Evolutionary conservation across 1,139 yeast genomes (phyloP), one percentile per base, ranked within the genome.

Genomic region (Pichia sp.): DNA sequence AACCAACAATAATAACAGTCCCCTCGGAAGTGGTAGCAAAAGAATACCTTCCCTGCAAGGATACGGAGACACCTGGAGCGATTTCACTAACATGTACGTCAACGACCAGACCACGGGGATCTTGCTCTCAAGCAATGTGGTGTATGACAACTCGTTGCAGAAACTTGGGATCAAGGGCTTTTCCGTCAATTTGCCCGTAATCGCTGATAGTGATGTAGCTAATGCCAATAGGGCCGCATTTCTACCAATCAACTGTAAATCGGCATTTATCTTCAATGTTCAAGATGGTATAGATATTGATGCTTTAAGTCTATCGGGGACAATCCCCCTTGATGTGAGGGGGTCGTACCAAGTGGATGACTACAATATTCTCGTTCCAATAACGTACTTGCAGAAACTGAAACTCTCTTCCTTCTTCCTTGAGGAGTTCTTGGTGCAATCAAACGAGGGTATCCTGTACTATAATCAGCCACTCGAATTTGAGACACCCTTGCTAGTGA

Each of bases 401-500:
- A 33, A 33, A 12, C 26, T 36, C 6, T 18, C 27, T 6, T 16
- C 26, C 6, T 11, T 28, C 10, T 22, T 13, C 10, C 11, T 33
- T 8, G 29, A 22, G 12, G 25, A 30, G 6, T 26, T 21, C 19
- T 22, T 33, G 13, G 4, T 21, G 18, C 33, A 34, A 22, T 15
- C 24, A 8, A 29, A 21, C 4, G 18, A 32, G n/a, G 40, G 38
- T 3, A 24, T 42, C 13, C 19, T 55, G 16, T 41, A 46, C 35
- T 48, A 54, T 38, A 42, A 60, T 34, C 35, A 53, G 33, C 32
- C 43, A 23, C 35, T 34, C 41, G 52, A 32, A 54, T 54, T 45
- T 43, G 50, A 43, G 34, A 45, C 21, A 47, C 52, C 69, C 51
- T 5, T 67, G 55, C 45, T 51, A 55, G 49, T 67, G 57, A 49